Percentiles rank a stretch among this genome's conserved stretches.
phyloP scores from a whole-genome alignment of 805 yeast species.

The Zygosaccharomyces rouxii region DNA sequence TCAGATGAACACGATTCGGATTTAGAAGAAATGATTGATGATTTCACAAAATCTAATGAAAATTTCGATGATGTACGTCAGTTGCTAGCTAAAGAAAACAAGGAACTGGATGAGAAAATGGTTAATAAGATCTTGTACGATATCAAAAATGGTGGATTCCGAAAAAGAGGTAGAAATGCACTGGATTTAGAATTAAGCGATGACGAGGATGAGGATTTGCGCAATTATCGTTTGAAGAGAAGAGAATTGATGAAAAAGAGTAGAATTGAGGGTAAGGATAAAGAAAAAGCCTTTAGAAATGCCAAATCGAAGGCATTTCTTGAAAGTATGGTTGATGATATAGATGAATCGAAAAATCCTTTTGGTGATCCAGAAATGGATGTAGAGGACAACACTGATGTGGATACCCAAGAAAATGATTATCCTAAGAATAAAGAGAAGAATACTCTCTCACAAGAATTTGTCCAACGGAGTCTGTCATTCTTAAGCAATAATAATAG shows the following conservation, averaged over 20 bases:
- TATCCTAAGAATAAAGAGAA: constrained; percentile 37
- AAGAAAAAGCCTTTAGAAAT: constrained; percentile 43
- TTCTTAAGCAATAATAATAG: constrained; percentile 41
- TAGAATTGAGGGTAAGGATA: constrained; percentile 42
- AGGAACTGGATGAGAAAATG: constrained; percentile 56
- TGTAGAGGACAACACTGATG: constrained; percentile 27
- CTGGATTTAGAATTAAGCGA: constrained; percentile 66
- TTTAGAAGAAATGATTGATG: constrained; percentile 75
- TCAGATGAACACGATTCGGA: constrained; percentile 59
- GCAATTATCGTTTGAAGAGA: constrained; percentile 39
- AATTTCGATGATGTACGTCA: constrained; percentile 56
- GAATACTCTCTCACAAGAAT: constrained; percentile 46
- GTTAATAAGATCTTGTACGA: constrained; percentile 67
- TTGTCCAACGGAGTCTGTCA: constrained; percentile 53
- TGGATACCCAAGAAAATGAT: constrained; percentile 25
- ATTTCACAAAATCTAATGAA: constrained; percentile 52
- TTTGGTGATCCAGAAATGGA: constrained; percentile 29
- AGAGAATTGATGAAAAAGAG: constrained; percentile 46
- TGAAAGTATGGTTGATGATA: constrained; percentile 53
- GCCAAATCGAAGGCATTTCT: constrained; percentile 64
- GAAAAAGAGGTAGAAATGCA: constrained; percentile 50
- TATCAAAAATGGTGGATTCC: constrained; percentile 65
- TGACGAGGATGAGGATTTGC: constrained; percentile 59
- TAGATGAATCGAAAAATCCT: constrained; percentile 32
- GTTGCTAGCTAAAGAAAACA: constrained; percentile 55